A percentile compares a stretch with the other conserved stretches of the same genome.
Conservation (phyloP, 2,329 filamentous ascomycete genomes). For the Hypocreales sp. region DNA sequence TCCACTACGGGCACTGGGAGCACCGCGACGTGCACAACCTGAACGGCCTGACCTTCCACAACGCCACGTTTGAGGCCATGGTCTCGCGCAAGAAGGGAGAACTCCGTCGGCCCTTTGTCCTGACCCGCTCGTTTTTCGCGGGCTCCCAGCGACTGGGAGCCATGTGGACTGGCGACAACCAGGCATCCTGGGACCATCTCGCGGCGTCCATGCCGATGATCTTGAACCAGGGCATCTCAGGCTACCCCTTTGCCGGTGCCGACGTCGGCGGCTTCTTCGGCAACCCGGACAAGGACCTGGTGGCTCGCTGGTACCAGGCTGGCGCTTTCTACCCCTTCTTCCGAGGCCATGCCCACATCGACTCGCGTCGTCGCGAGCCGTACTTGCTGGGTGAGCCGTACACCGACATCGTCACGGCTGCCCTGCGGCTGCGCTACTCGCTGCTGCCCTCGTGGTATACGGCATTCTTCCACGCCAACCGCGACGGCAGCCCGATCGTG, state of each 20-base stretch:
- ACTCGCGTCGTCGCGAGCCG: slow-evolving; percentile 84
- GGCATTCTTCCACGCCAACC: slow-evolving; percentile 79
- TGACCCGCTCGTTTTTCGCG: slow-evolving; percentile 85
- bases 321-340: slow-evolving; percentile 98
- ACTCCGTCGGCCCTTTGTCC: slow-evolving; percentile 71
- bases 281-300: slow-evolving; percentile 82
- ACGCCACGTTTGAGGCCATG: slow-evolving; percentile 79
- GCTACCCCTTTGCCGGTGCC: slow-evolving; percentile 86
- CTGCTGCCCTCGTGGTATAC: slow-evolving; percentile 93
- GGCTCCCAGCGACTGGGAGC: slow-evolving; percentile 81
- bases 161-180: slow-evolving; percentile 99
- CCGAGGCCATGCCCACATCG: slow-evolving; percentile 92
- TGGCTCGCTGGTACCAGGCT: slow-evolving; percentile 91
- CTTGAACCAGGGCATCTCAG: slow-evolving; percentile 79
- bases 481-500: slow-evolving; percentile 72
- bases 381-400: slow-evolving; percentile 80
- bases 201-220: slow-evolving; percentile 88
- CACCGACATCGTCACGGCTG: slow-evolving; percentile 71
- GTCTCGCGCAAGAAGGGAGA: slow-evolving; percentile 77
- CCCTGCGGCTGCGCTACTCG: slow-evolving; percentile 75
- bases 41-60: slow-evolving; percentile 89
- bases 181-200: slow-evolving; percentile 82
- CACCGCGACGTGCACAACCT: slow-evolving; percentile 94
- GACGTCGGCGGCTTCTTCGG: slow-evolving; percentile 98
- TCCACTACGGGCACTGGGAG: slow-evolving; percentile 86